phyloP scores from a whole-genome alignment of 305 asterid genomes.

The Fraxinus baroniana region DNA sequence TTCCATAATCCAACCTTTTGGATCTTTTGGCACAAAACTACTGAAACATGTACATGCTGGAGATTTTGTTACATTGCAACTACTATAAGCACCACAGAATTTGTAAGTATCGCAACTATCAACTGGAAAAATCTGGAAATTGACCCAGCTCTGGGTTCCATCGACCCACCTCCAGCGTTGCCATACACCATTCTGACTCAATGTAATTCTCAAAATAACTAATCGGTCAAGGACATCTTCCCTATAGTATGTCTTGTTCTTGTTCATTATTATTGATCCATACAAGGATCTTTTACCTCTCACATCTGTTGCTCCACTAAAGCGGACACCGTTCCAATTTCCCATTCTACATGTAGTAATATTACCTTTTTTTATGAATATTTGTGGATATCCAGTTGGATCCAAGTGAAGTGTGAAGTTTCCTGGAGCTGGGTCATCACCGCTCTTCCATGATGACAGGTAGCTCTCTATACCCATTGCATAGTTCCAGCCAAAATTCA shows the following conservation, averaged over 20 bases:
- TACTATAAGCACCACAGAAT: constrained; percentile 24
- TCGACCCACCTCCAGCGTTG: constrained; percentile 27
- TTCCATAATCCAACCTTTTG: neutral
- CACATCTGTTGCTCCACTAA: neutral
- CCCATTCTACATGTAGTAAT: neutral
- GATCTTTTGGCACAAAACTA: neutral
- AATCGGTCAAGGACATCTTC: constrained; percentile 5
- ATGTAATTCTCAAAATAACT: constrained; percentile 8
- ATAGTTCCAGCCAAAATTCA: neutral
- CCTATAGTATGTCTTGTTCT: constrained; percentile 13
- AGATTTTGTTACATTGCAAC: neutral
- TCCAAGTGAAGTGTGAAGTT: neutral
- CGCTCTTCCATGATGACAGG: neutral
- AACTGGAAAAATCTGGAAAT: constrained; percentile 6
- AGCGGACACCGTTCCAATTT: neutral
- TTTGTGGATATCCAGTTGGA: neutral
- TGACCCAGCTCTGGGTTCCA: constrained; percentile 18
- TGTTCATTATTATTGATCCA: constrained; percentile 3
- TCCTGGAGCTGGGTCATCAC: neutral
- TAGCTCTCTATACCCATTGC: neutral
- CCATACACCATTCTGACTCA: constrained; percentile 20
- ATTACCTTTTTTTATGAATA: neutral
- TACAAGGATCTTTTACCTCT: too few species aligned
- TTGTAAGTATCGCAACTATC: constrained; percentile 34
- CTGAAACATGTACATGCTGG: neutral